These are phyloP conservation scores for Austropuccinia psidii DNA, from an alignment of 1,284 basidiomycete species.

Conservation along the genomic window DNA sequence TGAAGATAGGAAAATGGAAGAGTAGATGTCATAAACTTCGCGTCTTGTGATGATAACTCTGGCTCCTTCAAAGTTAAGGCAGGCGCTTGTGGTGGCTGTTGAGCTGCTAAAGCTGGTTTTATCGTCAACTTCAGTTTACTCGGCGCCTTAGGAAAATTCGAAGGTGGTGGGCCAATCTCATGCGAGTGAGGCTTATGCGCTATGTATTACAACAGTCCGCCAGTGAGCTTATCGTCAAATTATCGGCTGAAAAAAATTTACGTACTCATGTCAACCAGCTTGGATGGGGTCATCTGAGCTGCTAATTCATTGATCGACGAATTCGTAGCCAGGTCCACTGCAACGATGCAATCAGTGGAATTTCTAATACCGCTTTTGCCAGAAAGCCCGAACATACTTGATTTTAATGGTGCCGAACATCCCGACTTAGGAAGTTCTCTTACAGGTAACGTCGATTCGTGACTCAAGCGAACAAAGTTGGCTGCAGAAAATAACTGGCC, in stretches of 20 bases:
- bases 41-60: background rate
- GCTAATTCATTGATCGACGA: too few relatives aligned
- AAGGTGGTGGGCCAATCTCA: background rate
- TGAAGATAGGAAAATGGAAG: constrained; percentile 18
- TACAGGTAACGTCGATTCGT: background rate
- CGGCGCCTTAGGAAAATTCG: background rate
- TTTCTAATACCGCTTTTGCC: background rate
- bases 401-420: background rate
- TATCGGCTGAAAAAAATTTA: background rate
- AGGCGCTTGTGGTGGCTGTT: background rate
- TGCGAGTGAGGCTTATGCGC: background rate
- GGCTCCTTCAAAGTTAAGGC: background rate
- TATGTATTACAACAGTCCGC: background rate
- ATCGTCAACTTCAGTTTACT: constrained; percentile 34
- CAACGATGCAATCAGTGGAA: background rate
- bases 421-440: background rate
- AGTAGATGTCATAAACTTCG: background rate
- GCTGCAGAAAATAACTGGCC: background rate
- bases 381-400: background rate
- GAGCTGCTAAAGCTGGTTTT: constrained; percentile 7
- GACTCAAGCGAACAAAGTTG: background rate
- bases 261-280: background rate
- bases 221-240: background rate
- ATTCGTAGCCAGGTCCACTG: too few relatives aligned
- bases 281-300: background rate